Evolutionary conservation across 495 filamentous ascomycete genomes (phyloP).

Genomic region (Oidiodendron maius): DNA sequence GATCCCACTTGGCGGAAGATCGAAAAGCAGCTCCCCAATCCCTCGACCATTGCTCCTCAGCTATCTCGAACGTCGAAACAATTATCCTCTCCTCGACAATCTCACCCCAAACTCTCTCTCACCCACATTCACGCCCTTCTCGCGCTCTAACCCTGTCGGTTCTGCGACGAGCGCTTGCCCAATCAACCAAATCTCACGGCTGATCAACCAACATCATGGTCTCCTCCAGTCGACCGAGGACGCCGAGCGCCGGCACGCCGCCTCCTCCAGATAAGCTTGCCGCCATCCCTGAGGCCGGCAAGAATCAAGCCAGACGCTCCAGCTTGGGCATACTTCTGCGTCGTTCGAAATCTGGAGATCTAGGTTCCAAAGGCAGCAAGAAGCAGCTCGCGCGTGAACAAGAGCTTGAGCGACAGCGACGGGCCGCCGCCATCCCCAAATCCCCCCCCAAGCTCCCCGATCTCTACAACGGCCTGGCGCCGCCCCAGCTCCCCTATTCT

Average conservation of each 20-base stretch:
- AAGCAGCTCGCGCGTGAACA: conserved; percentile 54
- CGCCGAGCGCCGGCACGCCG: conserved; percentile 16
- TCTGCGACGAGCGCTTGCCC: conserved; percentile 19
- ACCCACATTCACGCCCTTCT: too few species aligned
- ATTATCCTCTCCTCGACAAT: too few species aligned
- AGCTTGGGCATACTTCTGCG: conserved; percentile 65
- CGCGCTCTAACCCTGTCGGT: conserved; percentile 14
- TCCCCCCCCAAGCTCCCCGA: conserved; percentile 76
- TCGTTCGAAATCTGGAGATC: conserved; percentile 74
- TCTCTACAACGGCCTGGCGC: conserved; percentile 53
- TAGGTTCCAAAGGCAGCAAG: conserved; percentile 57
- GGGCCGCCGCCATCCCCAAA: conserved; percentile 53
- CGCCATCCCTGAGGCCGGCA: conserved; percentile 17
- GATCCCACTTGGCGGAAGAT: too few species aligned
- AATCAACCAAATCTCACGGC: too few species aligned
- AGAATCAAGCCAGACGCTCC: conserved; percentile 35
- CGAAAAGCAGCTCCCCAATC: too few species aligned
- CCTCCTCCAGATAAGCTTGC: conserved; percentile 18
- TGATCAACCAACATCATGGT: too few species aligned
- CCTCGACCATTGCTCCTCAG: too few species aligned
- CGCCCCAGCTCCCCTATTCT: conserved; percentile 63
- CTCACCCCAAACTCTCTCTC: too few species aligned
- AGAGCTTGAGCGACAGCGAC: conserved; percentile 60
- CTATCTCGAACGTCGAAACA: conserved; percentile 16
- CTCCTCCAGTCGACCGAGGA: conserved; percentile 18